Conservation (phyloP, 116 monocot species). For the Zostera marina region DNA sequence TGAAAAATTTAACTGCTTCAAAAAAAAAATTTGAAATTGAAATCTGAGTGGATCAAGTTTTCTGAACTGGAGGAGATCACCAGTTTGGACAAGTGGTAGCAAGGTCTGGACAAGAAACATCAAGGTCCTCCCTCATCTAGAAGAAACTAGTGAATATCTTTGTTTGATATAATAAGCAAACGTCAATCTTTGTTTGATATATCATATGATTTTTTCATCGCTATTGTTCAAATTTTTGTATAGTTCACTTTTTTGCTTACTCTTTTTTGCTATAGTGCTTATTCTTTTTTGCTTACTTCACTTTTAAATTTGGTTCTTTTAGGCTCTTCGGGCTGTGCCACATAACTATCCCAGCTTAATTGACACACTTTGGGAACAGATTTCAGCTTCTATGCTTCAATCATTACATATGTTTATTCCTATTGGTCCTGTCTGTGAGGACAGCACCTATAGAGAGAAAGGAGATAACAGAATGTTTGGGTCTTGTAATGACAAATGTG, state of each 20-base stretch:
- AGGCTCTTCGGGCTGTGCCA: conserved; percentile 46
- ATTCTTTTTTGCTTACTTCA: neutral
- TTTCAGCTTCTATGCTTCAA: conserved; percentile 35
- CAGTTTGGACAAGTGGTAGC: too few species aligned
- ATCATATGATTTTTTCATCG: neutral
- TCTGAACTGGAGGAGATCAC: too few species aligned
- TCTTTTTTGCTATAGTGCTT: neutral
- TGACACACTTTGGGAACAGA: conserved; percentile 36
- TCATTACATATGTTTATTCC: conserved; percentile 20
- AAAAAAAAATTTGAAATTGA: too few species aligned
- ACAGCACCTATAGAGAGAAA: conserved; percentile 12
- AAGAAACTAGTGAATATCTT: too few species aligned
- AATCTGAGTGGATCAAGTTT: too few species aligned
- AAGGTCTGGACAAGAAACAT: too few species aligned
- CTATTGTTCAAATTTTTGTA: neutral
- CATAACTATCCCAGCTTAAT: conserved; percentile 69
- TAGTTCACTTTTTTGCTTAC: neutral
- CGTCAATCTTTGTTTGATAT: too few species aligned
- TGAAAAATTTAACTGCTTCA: too few species aligned
- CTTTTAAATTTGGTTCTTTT: conserved; percentile 6
- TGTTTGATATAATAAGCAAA: too few species aligned
- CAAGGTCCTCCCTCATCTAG: too few species aligned
- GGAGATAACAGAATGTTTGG: conserved; percentile 25
- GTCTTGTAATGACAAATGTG: conserved; percentile 37
- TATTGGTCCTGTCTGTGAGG: conserved; percentile 19